A percentile compares a stretch with the other conserved stretches of the same genome.
Evolutionary conservation across 164 flowering plant species (phyloP).

Genomic region (Macadamia integrifolia): DNA sequence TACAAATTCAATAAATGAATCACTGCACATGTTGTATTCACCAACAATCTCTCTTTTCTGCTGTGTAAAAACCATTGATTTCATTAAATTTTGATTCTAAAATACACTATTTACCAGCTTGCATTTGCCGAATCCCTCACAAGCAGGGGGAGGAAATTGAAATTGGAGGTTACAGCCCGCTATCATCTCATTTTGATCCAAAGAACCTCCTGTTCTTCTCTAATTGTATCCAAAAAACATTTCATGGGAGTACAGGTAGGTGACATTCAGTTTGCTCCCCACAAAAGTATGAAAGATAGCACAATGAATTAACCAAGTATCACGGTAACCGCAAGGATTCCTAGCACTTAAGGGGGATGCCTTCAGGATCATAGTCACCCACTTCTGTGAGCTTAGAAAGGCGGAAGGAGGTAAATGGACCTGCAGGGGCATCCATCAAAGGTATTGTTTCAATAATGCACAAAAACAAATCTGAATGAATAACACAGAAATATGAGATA

Average conservation of each 20-base stretch:
- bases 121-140: background rate
- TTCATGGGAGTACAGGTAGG: background rate
- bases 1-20: background rate
- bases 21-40: background rate
- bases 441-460: background rate
- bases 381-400: slow-evolving; percentile 32
- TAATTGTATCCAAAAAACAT: background rate
- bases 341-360: slow-evolving; percentile 33
- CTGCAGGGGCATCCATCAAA: background rate
- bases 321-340: slow-evolving; percentile 22
- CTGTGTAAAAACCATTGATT: background rate
- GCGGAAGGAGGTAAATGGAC: slow-evolving; percentile 15
- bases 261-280: background rate
- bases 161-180: no score
- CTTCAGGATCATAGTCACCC: slow-evolving; percentile 34
- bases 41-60: background rate
- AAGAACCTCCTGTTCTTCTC: background rate
- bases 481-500: no score
- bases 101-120: background rate
- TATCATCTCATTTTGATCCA: background rate
- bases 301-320: background rate
- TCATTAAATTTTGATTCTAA: background rate
- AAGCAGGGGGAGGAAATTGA: no score
- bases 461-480: background rate
- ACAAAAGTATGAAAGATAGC: background rate